Conservation (phyloP, 2,329 filamentous ascomycete species). For the Hymenoscyphus infarciens region DNA sequence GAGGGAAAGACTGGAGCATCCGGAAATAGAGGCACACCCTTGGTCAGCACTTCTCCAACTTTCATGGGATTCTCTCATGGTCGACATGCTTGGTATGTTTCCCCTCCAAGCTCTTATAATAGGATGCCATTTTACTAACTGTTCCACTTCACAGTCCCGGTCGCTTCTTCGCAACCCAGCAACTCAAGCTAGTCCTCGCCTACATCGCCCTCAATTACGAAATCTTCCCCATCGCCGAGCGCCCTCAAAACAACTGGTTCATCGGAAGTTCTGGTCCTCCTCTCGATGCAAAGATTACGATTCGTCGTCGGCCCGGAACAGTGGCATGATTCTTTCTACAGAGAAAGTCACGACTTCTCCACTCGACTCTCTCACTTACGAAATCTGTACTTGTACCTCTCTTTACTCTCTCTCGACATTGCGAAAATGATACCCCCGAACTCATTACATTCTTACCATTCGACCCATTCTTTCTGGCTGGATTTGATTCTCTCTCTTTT, state of each 20-base stretch:
- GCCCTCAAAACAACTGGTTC: slow-evolving; percentile 36
- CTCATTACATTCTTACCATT: not conserved
- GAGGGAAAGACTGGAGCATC: not conserved
- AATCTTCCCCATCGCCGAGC: slow-evolving; percentile 24
- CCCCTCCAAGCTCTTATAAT: not conserved
- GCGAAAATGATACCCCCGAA: not conserved
- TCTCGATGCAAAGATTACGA: slow-evolving; percentile 30
- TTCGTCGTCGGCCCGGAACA: slow-evolving; percentile 24
- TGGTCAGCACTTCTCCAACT: slow-evolving; percentile 28
- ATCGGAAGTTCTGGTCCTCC: slow-evolving; percentile 33
- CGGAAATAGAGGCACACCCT: slow-evolving; percentile 22
- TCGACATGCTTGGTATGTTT: slow-evolving; percentile 33
- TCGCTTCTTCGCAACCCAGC: slow-evolving; percentile 27
- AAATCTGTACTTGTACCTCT: not conserved
- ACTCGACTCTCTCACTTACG: too few relatives aligned
- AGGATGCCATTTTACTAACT: slow-evolving; percentile 19
- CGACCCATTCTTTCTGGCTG: not conserved
- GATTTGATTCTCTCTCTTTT: not conserved
- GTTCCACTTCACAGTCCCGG: slow-evolving; percentile 22
- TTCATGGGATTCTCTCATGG: slow-evolving; percentile 34
- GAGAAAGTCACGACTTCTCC: not conserved
- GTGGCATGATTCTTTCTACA: not conserved
- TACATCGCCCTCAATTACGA: slow-evolving; percentile 29
- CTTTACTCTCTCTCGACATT: not conserved
- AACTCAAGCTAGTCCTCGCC: slow-evolving; percentile 29